phyloP scores from a whole-genome alignment of 768 basidiomycete species.

The Kwoniella dejecticola region DNA sequence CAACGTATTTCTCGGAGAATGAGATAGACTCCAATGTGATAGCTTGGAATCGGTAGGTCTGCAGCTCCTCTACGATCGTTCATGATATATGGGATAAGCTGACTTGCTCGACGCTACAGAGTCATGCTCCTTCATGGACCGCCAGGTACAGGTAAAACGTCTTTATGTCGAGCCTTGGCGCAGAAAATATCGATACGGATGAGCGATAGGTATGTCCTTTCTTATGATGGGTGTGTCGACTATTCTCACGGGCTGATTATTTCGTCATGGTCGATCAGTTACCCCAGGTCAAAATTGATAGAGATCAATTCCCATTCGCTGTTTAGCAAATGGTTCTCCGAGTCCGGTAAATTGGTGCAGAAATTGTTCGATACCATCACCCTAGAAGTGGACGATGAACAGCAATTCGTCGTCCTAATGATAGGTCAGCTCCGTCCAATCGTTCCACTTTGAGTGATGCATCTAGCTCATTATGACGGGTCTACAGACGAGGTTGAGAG shows the following conservation, averaged over 20 bases:
- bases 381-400: conserved; percentile 89
- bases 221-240: neutral
- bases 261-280: conserved; percentile 60
- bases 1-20: conserved; percentile 80
- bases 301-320: conserved; percentile 99
- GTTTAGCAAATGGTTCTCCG: conserved; percentile 98
- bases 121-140: conserved; percentile 94
- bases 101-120: conserved; percentile 35
- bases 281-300: conserved; percentile 79
- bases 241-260: too few species aligned
- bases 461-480: conserved; percentile 2
- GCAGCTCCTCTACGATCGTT: too few species aligned
- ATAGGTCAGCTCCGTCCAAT: conserved; percentile 65
- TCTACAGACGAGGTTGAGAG: conserved; percentile 89
- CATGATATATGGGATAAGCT: neutral
- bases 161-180: conserved; percentile 87
- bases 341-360: conserved; percentile 97
- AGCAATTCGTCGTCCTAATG: conserved; percentile 86
- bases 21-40: conserved; percentile 70
- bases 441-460: neutral
- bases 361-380: conserved; percentile 79
- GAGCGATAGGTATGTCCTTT: conserved; percentile 67
- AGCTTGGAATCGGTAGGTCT: conserved; percentile 78
- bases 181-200: conserved; percentile 93
- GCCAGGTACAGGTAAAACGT: conserved; percentile 97